Percentiles rank a stretch among this genome's conserved stretches.
Conservation (phyloP, 2,329 filamentous ascomycete genomes). For the Davidsoniella eucalypti region DNA sequence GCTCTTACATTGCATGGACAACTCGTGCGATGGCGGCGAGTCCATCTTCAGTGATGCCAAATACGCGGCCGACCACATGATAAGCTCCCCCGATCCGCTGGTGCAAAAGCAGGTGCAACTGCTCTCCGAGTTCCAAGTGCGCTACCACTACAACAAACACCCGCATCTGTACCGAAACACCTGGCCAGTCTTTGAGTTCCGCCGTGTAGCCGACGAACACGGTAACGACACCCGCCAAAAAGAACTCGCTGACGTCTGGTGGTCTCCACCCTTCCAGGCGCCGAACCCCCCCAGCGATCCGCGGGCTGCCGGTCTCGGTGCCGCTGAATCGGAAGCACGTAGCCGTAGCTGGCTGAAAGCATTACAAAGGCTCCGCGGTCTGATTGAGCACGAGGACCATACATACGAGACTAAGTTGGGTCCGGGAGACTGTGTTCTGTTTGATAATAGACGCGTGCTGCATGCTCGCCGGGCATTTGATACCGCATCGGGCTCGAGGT, state of each 20-base stretch:
- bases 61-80: conserved; percentile 34
- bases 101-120: conserved; percentile 16
- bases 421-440: conserved; percentile 81
- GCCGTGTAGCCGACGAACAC: background rate
- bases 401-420: conserved; percentile 57
- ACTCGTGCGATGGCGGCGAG: conserved; percentile 62
- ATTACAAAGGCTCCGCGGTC: conserved; percentile 36
- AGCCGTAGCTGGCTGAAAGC: conserved; percentile 18
- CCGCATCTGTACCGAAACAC: conserved; percentile 44
- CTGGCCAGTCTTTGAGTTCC: conserved; percentile 35
- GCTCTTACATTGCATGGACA: conserved; percentile 75
- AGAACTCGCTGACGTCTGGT: conserved; percentile 26
- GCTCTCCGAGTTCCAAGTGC: conserved; percentile 32
- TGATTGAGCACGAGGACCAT: conserved; percentile 40
- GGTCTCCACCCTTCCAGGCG: conserved; percentile 69
- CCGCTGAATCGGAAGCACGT: conserved; percentile 14
- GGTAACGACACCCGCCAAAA: background rate
- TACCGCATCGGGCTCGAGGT: conserved; percentile 47
- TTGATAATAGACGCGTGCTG: conserved; percentile 72
- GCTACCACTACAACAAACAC: conserved; percentile 53
- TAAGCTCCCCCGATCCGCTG: conserved; percentile 10
- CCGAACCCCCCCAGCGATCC: conserved; percentile 22
- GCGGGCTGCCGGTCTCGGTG: background rate
- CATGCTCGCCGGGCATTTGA: conserved; percentile 73
- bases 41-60: conserved; percentile 74